Conservation (phyloP, 2,329 filamentous ascomycete species). For the Aspergillus niger region DNA sequence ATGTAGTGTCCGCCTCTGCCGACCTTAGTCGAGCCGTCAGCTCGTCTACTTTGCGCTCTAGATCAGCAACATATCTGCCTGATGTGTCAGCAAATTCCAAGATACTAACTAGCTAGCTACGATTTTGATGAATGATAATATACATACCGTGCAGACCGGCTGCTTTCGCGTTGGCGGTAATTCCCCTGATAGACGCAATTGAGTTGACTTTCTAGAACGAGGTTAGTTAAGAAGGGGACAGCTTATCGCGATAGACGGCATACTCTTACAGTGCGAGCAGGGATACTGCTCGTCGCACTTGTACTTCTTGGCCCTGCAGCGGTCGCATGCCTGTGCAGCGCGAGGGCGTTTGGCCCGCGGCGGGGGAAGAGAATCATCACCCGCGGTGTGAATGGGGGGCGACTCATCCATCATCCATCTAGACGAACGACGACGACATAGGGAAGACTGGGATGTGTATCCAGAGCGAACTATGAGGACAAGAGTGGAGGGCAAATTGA, state of each 20-base stretch:
- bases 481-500: too few relatives aligned
- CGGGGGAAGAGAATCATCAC: conserved; percentile 19
- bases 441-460: neutral
- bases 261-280: conserved; percentile 49
- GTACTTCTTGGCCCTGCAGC: conserved; percentile 52
- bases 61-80: conserved; percentile 37
- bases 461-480: too few relatives aligned
- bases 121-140: neutral
- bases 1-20: conserved; percentile 22
- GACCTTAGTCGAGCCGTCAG: conserved; percentile 29
- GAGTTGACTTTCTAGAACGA: conserved; percentile 32
- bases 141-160: conserved; percentile 31
- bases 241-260: conserved; percentile 13
- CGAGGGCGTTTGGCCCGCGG: conserved; percentile 40
- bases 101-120: neutral
- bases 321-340: conserved; percentile 51
- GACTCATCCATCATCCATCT: conserved; percentile 43
- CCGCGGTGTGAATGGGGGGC: conserved; percentile 10
- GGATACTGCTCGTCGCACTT: conserved; percentile 52
- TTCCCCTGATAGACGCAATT: conserved; percentile 39
- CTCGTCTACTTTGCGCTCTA: conserved; percentile 39
- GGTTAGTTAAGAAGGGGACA: neutral
- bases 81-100: neutral
- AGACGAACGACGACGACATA: neutral
- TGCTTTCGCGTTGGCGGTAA: conserved; percentile 34